A percentile compares a stretch with the other conserved stretches of the same genome.
Conservation (phyloP, 108 stramenopile genomes). For the Epithemia pelagica region DNA sequence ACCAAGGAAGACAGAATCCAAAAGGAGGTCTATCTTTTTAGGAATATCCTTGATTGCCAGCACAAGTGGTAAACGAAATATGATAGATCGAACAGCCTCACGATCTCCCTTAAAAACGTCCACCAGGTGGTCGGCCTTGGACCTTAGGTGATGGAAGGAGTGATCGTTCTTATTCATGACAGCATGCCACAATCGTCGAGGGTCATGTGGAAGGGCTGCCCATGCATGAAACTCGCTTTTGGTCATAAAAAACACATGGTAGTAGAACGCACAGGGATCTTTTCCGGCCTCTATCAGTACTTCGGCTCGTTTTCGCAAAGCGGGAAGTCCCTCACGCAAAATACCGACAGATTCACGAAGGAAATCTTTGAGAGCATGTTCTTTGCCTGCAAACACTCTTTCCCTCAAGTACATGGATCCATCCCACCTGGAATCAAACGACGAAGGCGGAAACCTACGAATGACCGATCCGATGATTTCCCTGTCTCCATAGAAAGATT, state of each 20-base stretch:
- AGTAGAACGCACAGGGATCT: neutral
- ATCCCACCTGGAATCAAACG: neutral
- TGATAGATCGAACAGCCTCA: neutral
- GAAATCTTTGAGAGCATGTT: neutral
- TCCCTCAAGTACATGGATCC: neutral
- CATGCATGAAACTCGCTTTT: neutral
- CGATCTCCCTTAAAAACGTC: neutral
- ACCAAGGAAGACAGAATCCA: neutral
- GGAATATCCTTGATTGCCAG: neutral
- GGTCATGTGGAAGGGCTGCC: neutral
- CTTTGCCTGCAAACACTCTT: neutral
- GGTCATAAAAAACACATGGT: neutral
- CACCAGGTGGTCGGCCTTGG: neutral
- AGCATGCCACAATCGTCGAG: neutral
- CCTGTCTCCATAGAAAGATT: neutral
- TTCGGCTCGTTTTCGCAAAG: neutral
- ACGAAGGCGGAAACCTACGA: neutral
- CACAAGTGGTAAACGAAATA: neutral
- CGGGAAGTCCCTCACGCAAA: neutral
- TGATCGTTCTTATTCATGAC: neutral
- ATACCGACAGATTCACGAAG: neutral
- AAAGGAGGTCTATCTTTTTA: neutral
- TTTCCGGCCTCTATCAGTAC: neutral
- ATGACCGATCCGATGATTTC: neutral
- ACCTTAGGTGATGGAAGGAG: neutral